Conservation (phyloP, 257 asterid genomes). For the Jacaranda copaia region DNA sequence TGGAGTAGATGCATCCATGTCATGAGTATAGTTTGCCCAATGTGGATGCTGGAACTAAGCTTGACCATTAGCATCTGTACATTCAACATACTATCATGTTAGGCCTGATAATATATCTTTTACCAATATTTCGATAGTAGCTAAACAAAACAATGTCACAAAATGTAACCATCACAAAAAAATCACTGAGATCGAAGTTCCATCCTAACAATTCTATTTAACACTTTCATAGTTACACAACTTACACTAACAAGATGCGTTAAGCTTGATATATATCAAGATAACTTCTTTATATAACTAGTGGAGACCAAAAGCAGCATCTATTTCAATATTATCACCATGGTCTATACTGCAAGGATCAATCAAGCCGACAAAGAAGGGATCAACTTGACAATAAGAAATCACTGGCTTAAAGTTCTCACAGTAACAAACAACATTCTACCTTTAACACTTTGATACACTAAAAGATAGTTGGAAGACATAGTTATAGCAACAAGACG, state of each 20-base stretch:
- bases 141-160: background rate
- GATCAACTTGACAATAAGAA: too few species aligned
- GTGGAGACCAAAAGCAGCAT: too few species aligned
- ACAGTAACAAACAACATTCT: too few species aligned
- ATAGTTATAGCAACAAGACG: background rate
- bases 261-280: too few species aligned
- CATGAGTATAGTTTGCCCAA: slow-evolving; percentile 51
- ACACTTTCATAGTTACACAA: background rate
- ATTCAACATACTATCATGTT: slow-evolving; percentile 28
- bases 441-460: too few species aligned
- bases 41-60: slow-evolving; percentile 54
- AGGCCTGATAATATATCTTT: slow-evolving; percentile 24
- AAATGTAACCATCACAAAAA: background rate
- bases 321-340: too few species aligned
- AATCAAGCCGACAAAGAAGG: too few species aligned
- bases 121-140: background rate
- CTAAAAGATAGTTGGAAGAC: too few species aligned
- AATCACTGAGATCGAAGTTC: background rate
- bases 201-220: background rate
- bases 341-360: too few species aligned
- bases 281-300: too few species aligned
- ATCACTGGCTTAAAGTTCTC: too few species aligned
- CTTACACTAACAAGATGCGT: background rate
- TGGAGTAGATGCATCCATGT: slow-evolving; percentile 73
- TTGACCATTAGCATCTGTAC: slow-evolving; percentile 78